phyloP scores from a whole-genome alignment of 179 eudicot genomes.

The Spergularia azorica region DNA sequence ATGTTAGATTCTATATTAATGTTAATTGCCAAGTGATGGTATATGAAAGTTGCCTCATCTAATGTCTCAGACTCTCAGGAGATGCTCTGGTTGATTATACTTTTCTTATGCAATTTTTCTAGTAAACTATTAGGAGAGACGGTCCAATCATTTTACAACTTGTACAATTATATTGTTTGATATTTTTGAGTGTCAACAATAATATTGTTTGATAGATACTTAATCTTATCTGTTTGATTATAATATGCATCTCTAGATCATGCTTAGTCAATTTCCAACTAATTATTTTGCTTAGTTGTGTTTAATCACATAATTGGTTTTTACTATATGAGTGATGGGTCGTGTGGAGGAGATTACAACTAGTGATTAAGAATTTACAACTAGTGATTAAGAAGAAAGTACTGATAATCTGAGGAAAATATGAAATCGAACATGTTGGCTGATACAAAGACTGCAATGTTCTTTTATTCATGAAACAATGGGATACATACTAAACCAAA shows the following conservation, averaged over 20 bases:
- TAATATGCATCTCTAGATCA: background rate
- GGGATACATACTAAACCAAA: constrained; percentile 14
- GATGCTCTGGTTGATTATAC: constrained; percentile 22
- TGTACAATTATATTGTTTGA: background rate
- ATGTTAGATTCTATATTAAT: too few species aligned
- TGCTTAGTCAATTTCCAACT: background rate
- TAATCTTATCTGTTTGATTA: constrained; percentile 8
- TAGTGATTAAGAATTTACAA: background rate
- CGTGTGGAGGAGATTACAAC: constrained; percentile 8
- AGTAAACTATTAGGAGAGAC: background rate
- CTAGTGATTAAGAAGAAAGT: background rate
- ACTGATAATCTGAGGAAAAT: background rate
- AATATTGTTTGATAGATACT: background rate
- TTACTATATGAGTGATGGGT: background rate
- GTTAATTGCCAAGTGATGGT: background rate
- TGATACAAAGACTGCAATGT: background rate
- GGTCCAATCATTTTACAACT: constrained; percentile 13
- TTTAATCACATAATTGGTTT: background rate
- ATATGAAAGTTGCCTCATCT: too few species aligned
- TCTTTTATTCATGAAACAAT: background rate
- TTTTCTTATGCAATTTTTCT: background rate
- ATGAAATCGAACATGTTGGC: background rate
- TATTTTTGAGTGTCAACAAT: too few species aligned
- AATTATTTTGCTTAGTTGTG: background rate
- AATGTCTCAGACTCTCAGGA: background rate